A percentile compares a stretch with the other conserved stretches of the same genome.
phyloP scores from a whole-genome alignment of 306 rosid species.

The Betula pendula region DNA sequence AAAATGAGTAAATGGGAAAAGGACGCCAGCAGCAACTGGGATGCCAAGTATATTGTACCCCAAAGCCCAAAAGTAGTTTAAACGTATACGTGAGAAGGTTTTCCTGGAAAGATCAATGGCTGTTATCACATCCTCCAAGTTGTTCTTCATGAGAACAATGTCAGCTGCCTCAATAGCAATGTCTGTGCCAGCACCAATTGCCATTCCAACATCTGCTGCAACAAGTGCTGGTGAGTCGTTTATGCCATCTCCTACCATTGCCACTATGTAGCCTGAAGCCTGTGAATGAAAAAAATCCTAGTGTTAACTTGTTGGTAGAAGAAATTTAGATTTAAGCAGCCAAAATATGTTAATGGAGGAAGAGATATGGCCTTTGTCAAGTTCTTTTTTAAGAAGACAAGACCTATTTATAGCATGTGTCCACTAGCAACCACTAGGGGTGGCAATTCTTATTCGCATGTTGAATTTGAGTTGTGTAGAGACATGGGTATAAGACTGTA shows the following conservation, averaged over 20 bases:
- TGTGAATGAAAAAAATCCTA: constrained; percentile 23
- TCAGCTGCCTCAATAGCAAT: constrained; percentile 94
- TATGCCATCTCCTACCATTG: constrained; percentile 91
- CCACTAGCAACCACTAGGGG: too few relatives aligned
- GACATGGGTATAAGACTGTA: too few relatives aligned
- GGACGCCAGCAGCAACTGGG: constrained; percentile 68
- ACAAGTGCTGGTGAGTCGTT: constrained; percentile 88
- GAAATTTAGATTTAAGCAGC: background rate
- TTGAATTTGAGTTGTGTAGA: too few relatives aligned
- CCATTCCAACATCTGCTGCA: constrained; percentile 84
- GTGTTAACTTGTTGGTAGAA: too few relatives aligned
- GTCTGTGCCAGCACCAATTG: constrained; percentile 86
- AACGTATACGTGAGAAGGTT: constrained; percentile 58
- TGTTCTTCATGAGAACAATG: constrained; percentile 78
- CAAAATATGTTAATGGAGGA: background rate
- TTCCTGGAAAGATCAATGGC: constrained; percentile 79
- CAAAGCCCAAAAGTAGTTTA: constrained; percentile 80
- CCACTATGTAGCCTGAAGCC: constrained; percentile 57
- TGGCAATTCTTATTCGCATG: too few relatives aligned
- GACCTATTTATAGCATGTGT: too few relatives aligned
- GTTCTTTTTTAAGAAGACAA: background rate
- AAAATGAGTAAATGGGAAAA: constrained; percentile 58
- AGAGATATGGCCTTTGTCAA: background rate
- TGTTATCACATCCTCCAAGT: constrained; percentile 73
- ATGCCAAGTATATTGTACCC: constrained; percentile 78